These are phyloP conservation scores for Phragmites australis DNA, from an alignment of 176 grass and related monocot species.

Conservation along the genomic window DNA sequence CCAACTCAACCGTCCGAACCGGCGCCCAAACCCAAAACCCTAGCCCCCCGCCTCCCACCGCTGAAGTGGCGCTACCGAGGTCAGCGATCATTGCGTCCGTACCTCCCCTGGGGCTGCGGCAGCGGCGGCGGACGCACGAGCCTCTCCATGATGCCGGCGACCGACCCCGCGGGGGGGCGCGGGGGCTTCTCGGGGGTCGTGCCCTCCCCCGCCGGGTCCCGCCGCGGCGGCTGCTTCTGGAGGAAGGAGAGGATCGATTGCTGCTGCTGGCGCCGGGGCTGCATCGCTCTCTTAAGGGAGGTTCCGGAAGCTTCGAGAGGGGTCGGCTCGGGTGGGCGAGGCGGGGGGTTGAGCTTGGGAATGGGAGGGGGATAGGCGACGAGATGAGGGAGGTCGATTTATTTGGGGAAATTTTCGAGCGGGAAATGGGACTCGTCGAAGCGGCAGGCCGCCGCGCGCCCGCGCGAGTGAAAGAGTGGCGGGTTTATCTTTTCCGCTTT, in stretches of 20 bases:
- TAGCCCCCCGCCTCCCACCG: slow-evolving; percentile 45
- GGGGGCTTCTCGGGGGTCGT: slow-evolving; percentile 61
- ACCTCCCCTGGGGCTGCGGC: slow-evolving; percentile 26
- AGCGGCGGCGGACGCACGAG: slow-evolving; percentile 37
- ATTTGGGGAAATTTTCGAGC: slow-evolving; percentile 34
- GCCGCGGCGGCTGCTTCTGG: slow-evolving; percentile 43
- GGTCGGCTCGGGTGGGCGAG: neutral
- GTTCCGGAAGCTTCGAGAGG: neutral
- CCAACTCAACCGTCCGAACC: neutral
- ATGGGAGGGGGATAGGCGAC: neutral
- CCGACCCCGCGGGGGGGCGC: slow-evolving; percentile 37
- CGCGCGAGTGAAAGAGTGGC: neutral
- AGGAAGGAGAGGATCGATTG: slow-evolving; percentile 87
- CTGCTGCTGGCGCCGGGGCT: slow-evolving; percentile 53
- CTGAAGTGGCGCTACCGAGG: neutral
- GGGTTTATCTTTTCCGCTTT: neutral
- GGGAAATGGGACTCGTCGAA: slow-evolving; percentile 23
- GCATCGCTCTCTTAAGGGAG: slow-evolving; percentile 30
- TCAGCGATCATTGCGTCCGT: neutral
- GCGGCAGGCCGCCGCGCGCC: neutral
- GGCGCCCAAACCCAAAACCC: neutral
- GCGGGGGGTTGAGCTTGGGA: neutral
- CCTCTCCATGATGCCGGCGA: slow-evolving; percentile 70
- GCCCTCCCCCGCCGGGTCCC: slow-evolving; percentile 41
- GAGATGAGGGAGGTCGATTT: slow-evolving; percentile 4